Evolutionary conservation across 257 asterid genomes (phyloP), one percentile per base, ranked within the genome.

Genomic region (Plectranthus barbatus): DNA sequence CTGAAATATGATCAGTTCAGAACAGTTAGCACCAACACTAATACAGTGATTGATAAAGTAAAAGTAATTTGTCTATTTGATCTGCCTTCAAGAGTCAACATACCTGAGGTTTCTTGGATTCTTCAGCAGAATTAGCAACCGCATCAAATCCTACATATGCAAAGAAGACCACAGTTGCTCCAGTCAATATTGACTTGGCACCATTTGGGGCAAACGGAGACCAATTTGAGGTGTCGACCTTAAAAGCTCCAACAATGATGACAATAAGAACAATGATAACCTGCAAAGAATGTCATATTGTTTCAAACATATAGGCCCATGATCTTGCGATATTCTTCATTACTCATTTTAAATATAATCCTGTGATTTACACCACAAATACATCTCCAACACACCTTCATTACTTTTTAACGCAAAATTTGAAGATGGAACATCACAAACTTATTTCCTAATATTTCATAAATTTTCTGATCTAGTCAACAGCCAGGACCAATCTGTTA

Each of bases 111-210:
- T 73, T 89, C 83, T 86, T 92, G 64, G 96, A 77, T 79, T 92
- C 99, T 82, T 92, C 99, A 1, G 99, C 99, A 71, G 99, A 89
- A 74, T 89, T 92, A 64, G 99, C 99, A 65, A 92, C 99, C 10
- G 96, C 97, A 72, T 92, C 97, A 70, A 92, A 92, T 67, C 97
- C 99, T 62, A 89, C 97, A 67, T 92, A 92, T 53, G 99, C 95
- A 78, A 92, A 92, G 84, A 92, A 92, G 66, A 85, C 97, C 42
- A 92, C 91, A 13, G 97, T 89, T 69, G 97, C 99, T 75, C 96
- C 97, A 7, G 97, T 92, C 79, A 92, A 54, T 69, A 92, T 67
- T 48, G 87, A 62, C 70, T 80, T 76, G 54, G 67, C 66, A 40
- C 97, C 99, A 69, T 89, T 72, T 66, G 99, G 99, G 54, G 86